phyloP scores from a whole-genome alignment of 2,329 filamentous ascomycete genomes.

The Trichoderma cornu-damae region DNA sequence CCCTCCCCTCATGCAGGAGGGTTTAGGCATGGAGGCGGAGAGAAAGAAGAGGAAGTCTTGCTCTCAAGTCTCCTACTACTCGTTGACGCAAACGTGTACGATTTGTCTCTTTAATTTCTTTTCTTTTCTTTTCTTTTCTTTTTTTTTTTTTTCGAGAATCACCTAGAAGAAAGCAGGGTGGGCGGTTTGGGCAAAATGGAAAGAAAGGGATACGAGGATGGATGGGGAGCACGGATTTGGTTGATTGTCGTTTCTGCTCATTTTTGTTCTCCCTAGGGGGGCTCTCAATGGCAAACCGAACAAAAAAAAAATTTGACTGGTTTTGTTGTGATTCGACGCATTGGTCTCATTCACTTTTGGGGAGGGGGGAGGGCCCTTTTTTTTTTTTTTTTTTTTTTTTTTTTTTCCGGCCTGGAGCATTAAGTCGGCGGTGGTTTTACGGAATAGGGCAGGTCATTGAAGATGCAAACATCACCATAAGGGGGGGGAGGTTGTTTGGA shows the following conservation, averaged over 20 bases:
- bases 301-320: slow-evolving; percentile 15
- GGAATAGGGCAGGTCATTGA: slow-evolving; percentile 16
- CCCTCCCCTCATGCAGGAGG: slow-evolving; percentile 20
- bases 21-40: slow-evolving; percentile 11
- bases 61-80: slow-evolving; percentile 20
- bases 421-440: slow-evolving; percentile 14
- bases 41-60: slow-evolving; percentile 19
- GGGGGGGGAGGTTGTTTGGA: slow-evolving; percentile 10
- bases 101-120: slow-evolving; percentile 30
- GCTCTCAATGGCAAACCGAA: slow-evolving; percentile 12
- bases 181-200: slow-evolving; percentile 25
- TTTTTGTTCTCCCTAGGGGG: slow-evolving; percentile 22
- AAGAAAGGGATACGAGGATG: slow-evolving; percentile 21
- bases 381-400: too few species aligned
- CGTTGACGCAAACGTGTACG: slow-evolving; percentile 34
- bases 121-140: slow-evolving; percentile 29
- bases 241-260: slow-evolving; percentile 24
- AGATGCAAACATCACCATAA: slow-evolving; percentile 15
- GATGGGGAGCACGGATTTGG: slow-evolving; percentile 23
- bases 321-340: slow-evolving; percentile 19
- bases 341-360: slow-evolving; percentile 16
- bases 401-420: slow-evolving; percentile 7
- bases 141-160: slow-evolving; percentile 27
- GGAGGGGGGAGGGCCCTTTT: too few species aligned
- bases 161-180: slow-evolving; percentile 32